Evolutionary conservation across 192 early-diverging fungal genomes (phyloP).

Genomic region (Lobosporangium transversale): DNA sequence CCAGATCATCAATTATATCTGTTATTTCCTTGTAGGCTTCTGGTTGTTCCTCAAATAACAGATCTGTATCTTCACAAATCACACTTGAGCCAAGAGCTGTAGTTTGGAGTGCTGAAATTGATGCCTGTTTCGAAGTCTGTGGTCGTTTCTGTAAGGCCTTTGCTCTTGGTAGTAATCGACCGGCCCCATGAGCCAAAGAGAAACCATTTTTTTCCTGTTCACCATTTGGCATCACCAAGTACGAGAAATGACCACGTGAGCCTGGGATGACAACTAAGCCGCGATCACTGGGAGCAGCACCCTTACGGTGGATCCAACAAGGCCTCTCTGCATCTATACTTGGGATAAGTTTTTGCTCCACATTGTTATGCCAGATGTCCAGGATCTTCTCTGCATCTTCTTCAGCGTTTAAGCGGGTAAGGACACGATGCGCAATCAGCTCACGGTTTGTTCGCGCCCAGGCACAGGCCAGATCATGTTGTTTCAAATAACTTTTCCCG

Average conservation of each 20-base stretch:
- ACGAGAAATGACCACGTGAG: constrained; percentile 64
- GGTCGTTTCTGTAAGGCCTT: constrained; percentile 54
- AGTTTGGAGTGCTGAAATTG: constrained; percentile 44
- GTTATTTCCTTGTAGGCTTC: constrained; percentile 70
- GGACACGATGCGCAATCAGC: constrained; percentile 62
- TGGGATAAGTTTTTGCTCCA: constrained; percentile 47
- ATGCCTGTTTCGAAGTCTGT: constrained; percentile 39
- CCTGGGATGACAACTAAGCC: constrained; percentile 69
- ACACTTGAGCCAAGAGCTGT: constrained; percentile 62
- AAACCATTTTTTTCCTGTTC: constrained; percentile 58
- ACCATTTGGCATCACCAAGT: constrained; percentile 61
- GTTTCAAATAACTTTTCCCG: constrained; percentile 51
- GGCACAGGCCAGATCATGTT: constrained; percentile 57
- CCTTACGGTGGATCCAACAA: constrained; percentile 67
- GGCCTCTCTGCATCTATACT: constrained; percentile 10
- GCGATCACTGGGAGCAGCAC: constrained; percentile 64
- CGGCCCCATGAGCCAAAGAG: constrained; percentile 69
- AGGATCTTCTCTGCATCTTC: constrained; percentile 52
- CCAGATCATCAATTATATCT: constrained; percentile 61
- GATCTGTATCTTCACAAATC: constrained; percentile 63
- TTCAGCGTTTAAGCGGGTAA: constrained; percentile 47
- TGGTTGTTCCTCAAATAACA: constrained; percentile 68
- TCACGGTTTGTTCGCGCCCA: constrained; percentile 67
- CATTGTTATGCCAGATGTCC: constrained; percentile 69
- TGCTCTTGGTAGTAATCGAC: constrained; percentile 57